Conservation (phyloP, 257 asterid genomes). For the Solanum neorickii region DNA sequence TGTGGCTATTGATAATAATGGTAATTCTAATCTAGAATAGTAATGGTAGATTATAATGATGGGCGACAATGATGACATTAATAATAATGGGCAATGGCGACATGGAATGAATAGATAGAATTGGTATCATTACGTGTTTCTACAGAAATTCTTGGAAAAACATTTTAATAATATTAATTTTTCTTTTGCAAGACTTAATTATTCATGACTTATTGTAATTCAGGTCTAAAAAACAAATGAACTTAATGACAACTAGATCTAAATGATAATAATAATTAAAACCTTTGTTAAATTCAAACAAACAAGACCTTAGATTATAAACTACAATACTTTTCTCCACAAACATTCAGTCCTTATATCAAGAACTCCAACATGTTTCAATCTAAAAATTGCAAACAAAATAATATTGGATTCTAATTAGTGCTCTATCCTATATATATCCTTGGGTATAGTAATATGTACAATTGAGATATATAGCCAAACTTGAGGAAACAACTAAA, state of each 20-base stretch:
- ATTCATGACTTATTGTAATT: neutral
- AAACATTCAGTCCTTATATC: neutral
- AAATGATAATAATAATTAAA: neutral
- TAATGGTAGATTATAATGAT: neutral
- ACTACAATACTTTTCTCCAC: neutral
- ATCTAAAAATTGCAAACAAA: neutral
- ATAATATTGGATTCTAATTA: neutral
- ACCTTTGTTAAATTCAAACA: neutral
- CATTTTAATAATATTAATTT: neutral
- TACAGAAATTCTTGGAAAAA: neutral
- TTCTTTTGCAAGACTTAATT: neutral
- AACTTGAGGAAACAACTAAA: neutral
- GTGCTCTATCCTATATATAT: neutral
- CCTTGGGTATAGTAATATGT: neutral
- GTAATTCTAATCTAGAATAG: neutral
- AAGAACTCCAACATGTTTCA: neutral
- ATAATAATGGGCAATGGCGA: neutral
- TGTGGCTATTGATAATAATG: neutral
- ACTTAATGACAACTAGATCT: neutral
- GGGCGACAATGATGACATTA: fast-evolving
- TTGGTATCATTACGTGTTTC: neutral
- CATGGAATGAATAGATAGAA: neutral
- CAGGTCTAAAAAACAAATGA: neutral
- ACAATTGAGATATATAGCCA: neutral
- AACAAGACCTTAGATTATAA: neutral